Percentiles rank a stretch among this genome's conserved stretches.
These are phyloP conservation scores for Solanum hybrid DNA, from an alignment of 305 asterid genomes.

Conservation along the genomic window DNA sequence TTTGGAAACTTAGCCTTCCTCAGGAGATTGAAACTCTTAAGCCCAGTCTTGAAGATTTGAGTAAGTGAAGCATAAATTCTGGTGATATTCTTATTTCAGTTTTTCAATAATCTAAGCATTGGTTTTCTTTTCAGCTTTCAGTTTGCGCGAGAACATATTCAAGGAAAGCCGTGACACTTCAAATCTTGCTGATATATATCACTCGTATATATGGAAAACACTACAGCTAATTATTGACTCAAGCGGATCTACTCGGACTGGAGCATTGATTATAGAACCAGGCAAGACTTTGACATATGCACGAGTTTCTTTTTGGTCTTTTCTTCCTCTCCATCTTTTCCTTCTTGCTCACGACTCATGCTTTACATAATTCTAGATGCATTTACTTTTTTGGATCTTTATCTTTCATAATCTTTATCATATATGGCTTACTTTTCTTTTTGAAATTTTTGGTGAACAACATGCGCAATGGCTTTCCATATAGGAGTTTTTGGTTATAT, in stretches of 20 bases:
- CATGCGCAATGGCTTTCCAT: neutral
- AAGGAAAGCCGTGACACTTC: slow-evolving; percentile 54
- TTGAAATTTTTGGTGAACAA: neutral
- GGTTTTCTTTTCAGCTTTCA: slow-evolving; percentile 47
- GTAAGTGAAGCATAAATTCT: slow-evolving; percentile 36
- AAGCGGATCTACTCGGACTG: slow-evolving; percentile 31
- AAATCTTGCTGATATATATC: slow-evolving; percentile 46
- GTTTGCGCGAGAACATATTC: slow-evolving; percentile 60
- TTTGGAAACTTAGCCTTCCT: slow-evolving; percentile 71
- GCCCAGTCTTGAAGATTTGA: slow-evolving; percentile 26
- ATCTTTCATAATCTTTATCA: neutral
- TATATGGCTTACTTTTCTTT: neutral
- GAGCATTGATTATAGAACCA: slow-evolving; percentile 90
- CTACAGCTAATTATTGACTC: slow-evolving; percentile 24
- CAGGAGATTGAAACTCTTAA: slow-evolving; percentile 39
- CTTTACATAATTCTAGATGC: neutral
- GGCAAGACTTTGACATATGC: slow-evolving; percentile 29
- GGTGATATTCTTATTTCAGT: slow-evolving; percentile 1
- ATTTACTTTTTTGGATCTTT: neutral
- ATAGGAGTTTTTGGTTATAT: neutral
- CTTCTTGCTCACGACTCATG: neutral
- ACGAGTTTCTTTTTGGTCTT: neutral
- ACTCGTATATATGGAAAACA: slow-evolving; percentile 41
- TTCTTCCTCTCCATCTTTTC: neutral
- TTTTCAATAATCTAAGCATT: slow-evolving; percentile 6